phyloP scores from a whole-genome alignment of 2,329 filamentous ascomycete genomes.

The Cryphonectria carpinicola region DNA sequence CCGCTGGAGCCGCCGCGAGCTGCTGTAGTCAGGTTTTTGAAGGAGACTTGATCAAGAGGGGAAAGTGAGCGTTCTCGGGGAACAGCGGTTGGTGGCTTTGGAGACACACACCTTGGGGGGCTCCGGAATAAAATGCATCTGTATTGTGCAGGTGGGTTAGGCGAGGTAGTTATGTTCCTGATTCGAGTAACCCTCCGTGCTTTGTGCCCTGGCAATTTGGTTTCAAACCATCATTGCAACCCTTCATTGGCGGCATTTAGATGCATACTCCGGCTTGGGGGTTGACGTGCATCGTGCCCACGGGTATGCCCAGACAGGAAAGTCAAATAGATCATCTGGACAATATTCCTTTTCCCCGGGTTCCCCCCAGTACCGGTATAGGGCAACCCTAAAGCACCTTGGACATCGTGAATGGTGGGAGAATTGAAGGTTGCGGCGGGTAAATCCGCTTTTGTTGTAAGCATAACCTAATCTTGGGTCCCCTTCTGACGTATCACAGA shows the following conservation, averaged over 20 bases:
- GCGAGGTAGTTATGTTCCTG: background rate
- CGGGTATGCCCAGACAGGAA: background rate
- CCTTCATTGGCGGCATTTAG: slow-evolving; percentile 4
- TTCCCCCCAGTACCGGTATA: background rate
- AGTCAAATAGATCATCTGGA: background rate
- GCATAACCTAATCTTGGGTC: background rate
- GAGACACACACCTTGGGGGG: background rate
- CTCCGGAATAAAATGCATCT: background rate
- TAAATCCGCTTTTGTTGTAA: background rate
- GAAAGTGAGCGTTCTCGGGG: background rate
- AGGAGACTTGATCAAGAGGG: background rate
- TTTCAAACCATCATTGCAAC: background rate
- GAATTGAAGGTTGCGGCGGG: background rate
- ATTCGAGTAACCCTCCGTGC: background rate
- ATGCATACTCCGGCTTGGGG: background rate
- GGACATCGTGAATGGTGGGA: slow-evolving; percentile 8
- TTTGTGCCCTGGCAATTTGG: background rate
- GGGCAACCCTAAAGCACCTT: background rate
- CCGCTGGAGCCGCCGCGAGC: background rate
- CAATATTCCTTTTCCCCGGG: background rate
- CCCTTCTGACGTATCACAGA: background rate
- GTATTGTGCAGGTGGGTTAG: background rate
- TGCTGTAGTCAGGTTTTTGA: background rate
- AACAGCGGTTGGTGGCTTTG: background rate
- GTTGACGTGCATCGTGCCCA: background rate